Evolutionary conservation across 805 yeast genomes (phyloP), one percentile per base, ranked within the genome.

Genomic region (Naumovozyma castellii): DNA sequence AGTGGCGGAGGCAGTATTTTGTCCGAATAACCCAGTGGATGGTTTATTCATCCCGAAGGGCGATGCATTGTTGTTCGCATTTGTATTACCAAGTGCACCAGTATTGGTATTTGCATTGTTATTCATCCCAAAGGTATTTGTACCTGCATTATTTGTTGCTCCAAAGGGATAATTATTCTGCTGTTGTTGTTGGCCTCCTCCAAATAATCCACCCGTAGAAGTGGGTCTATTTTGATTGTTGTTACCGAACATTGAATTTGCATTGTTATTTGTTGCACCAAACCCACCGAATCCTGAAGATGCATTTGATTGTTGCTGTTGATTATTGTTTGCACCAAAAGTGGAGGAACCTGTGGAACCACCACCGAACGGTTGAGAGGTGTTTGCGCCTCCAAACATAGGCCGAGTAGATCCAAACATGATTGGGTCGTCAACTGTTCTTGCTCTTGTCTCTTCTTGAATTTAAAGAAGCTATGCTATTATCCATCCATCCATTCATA

Each of bases 31-130:
- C 6, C 55, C 48, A 2, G 52, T 39, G 5, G 45, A 34, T 4
- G 52, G 50, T 36, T 50, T 56, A 37, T 53, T 52, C 38, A 53
- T 41, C 18, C 70, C 64, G 47, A 73, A 72, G n/a, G 71, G 65
- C 8, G 70, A 62, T 25, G 40, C 37, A 34, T 35, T 44, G 31
- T 37, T 43, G 19, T 36, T 41, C 18, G 37, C 47, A 12, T 17
- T 22, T 13, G 14, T 50, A 33, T 47, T 51, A 22, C 46, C 12
- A 9, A 36, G 37, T 25, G 60, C 59, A 12, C 50, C 46, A 66
- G 35, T 67, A 64, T 34, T 57, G 36, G 37, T 48, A 36, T 46
- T 49, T 8, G 8, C 13, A 29, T n/a, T n/a, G 13, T 9, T 5
- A 33, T 47, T 51, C 31, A 46, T 40, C 16, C 36, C 36, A 17